These are phyloP conservation scores for Bassia scoparia DNA, from an alignment of 148 eudicot species.

Conservation along the genomic window DNA sequence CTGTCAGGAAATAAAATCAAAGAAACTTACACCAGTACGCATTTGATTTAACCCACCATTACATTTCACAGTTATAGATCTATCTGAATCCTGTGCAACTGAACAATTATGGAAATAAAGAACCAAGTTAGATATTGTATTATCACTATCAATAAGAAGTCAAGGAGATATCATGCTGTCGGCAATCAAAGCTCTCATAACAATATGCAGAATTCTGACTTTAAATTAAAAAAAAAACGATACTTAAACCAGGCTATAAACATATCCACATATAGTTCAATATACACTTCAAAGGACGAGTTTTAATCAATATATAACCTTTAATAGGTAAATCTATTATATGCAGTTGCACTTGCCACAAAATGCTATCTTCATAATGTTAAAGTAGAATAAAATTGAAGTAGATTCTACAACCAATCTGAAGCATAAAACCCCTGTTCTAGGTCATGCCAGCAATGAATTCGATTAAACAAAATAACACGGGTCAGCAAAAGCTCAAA, in stretches of 20 bases:
- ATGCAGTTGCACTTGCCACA: too few species aligned
- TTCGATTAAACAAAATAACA: not conserved
- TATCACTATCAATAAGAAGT: not conserved
- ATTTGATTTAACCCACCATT: conserved; percentile 92
- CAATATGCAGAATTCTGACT: too few species aligned
- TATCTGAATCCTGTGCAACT: conserved; percentile 51
- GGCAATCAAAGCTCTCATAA: not conserved
- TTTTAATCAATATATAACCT: too few species aligned
- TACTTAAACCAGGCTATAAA: too few species aligned
- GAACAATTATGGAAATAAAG: conserved; percentile 19
- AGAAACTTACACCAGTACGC: too few species aligned
- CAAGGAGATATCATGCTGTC: not conserved
- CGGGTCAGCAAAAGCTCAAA: not conserved
- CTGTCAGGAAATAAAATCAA: too few species aligned
- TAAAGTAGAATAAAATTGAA: not conserved
- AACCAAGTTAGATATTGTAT: conserved; percentile 6
- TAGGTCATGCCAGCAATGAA: not conserved
- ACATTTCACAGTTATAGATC: conserved; percentile 73
- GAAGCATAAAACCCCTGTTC: not conserved
- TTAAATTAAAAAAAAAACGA: too few species aligned
- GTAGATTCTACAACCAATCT: not conserved
- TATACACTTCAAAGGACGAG: too few species aligned
- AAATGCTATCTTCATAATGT: not conserved
- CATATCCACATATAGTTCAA: too few species aligned
- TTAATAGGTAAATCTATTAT: too few species aligned